Base-by-base conservation (phyloP, 345 rosid genomes). In the Brassica rapa region DNA sequence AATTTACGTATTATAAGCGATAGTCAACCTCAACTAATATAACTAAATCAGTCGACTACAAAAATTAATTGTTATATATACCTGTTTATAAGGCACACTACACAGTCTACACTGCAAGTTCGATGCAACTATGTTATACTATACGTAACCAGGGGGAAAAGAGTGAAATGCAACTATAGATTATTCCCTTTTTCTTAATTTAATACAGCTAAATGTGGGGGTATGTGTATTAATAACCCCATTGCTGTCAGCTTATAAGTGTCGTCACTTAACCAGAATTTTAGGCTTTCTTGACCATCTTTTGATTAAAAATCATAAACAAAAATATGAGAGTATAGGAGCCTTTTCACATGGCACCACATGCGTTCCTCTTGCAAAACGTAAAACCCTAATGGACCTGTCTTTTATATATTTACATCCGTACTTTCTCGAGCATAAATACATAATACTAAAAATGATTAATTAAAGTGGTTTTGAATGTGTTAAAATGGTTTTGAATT, bases 311-410 rank as follows among this genome's bases (percentile, higher is more conserved):
- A 60, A 66, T 21, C 15, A 74, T 39, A 55, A 80, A 74, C 71
- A 80, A 71, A 71, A 71, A 68, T 15, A 80, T 29, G 33, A 43
- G 55, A 56, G 3, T 30, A 70, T 56, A 75, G 77, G 79, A 80
- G 73, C 76, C 63, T 63, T 46, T 71, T 81, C 80, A 81, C 83
- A 75, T 81, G 83, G 77, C 51, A 80, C 83, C 83, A 81, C 83
- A 76, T 81, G 83, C 65, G 70, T 57, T 69, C 77, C 77, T 76
- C 80, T 81, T 59, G 59, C 83, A 46, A 66, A 81, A 80, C 53
- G 62, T 60, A 75, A n/a, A 75, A 75, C 76, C 73, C 83, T 71
- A 63, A 75, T 56, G 57, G 21, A 29, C 29, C 14, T 75, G 43
- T 56, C 72, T 49, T 43, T 65, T 81, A 37, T 75, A 64, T 65